Evolutionary conservation across 176 grass and related monocot genomes (phyloP), one percentile per base, ranked within the genome.

Genomic region (Bonia amplexicaulis): DNA sequence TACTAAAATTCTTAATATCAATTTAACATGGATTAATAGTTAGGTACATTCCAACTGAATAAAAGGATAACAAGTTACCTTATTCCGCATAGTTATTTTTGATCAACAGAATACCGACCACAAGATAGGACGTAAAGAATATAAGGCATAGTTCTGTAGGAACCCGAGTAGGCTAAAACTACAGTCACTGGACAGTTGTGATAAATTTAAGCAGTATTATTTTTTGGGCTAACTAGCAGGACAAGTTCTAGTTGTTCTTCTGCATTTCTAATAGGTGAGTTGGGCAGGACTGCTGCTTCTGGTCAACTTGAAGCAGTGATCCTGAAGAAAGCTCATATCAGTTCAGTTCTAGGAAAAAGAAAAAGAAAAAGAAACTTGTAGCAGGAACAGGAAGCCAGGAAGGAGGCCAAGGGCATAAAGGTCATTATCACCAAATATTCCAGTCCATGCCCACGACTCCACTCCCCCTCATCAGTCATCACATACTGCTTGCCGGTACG

Each of bases 361-460:
- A 41, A 41, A 41, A 41, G 7, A 8, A 41, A 41, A 26, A 52
- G 54, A 79, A 62, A 51, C n/a, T 12, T 40, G n/a, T 25, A 87
- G 47, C 37, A 73, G 79, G 65, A 25, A n/a, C n/a, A 59, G 41
- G 71, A 70, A 1, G 8, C 49, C 49, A 81, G n/a, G 65, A 25
- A 59, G 41, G 71, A 70, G 3, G 8, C 49, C 49, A 81, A 58
- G 71, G 71, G 49, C 79, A 82, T 39, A 76, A 69, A 37, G 49
- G 85, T 87, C 77, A 82, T 75, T 82, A 46, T 67, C 48, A 59
- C 22, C 46, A 71, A 33, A 80, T 58, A 75, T 68, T 81, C 19
- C 64, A 81, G 48, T 74, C 35, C 17, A 17, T 33, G 52, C 35
- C 69, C 68, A 54, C 58, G 57, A 57, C 33, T 66, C 77, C 6